Base-by-base conservation (phyloP, 257 asterid genomes). In the Primulina eburnea region DNA sequence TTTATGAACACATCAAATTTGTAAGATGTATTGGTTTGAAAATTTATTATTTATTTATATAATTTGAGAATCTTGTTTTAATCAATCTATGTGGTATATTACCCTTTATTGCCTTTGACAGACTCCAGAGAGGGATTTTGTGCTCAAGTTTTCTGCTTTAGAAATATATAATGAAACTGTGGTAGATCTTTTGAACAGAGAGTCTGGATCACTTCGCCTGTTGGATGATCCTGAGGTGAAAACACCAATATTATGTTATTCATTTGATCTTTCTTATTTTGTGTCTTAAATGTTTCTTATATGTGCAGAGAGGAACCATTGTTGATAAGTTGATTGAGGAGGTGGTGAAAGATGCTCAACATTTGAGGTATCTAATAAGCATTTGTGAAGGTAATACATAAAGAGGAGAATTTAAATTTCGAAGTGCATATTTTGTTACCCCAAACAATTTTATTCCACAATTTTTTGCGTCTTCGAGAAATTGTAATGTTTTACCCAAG, bases 131-230 rank as follows among this genome's bases (percentile, higher is more conserved):
- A 94, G 99, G 79, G 92, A 86, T 28, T 94, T 85, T 73, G 50
- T 76, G 75, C 84, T 94, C 69, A 94, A 88, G 81, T 89, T 94
- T 80, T 94, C 99, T 62, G 96, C 99, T 7, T 73, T 94, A 40
- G 99, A 94, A 82, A 94, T 94, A 37, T 94, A 94, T 61, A 94
- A 94, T 71, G 99, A 94, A 82, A 90, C 90, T 66, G 99, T 91
- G 70, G 89, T 86, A 26, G 99, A 94, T 82, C 92, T 94, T 65
- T 82, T 94, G 76, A 94, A 89, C 69, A 83, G 91, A 56, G 96
- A 91, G 64, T 85, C 97, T 62, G 95, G 92, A 56, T 26, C 92
- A 32, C 99, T 90, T 64, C 92, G 99, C 59, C 76, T 94, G 65
- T 76, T 89, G 82, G 99, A 94, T 82, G 99, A 94, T 79, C 99